Base-by-base conservation (phyloP, 2,329 filamentous ascomycete genomes). In the Colletotrichum cordylinicola region DNA sequence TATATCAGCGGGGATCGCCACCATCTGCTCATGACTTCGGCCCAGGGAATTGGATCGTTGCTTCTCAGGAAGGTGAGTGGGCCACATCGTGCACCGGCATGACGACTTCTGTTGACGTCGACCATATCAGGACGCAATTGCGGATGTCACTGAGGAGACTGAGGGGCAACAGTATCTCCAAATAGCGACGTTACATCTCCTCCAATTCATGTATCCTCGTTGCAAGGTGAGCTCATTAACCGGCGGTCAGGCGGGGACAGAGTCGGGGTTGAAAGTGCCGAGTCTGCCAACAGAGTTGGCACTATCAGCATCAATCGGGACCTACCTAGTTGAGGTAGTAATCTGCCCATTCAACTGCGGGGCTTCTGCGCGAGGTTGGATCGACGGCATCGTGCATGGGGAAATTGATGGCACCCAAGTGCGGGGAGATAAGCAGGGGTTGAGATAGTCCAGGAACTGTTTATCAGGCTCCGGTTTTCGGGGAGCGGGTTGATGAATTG, bases 401-500 rank as follows among this genome's bases (percentile, higher is more conserved):
- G 10, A 15, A 55, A 67, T 55, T 24, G 62, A 37, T 35, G 31
- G 52, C n/a, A 13, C 52, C 24, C 35, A 58, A 12, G 18, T 66
- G 37, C 67, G 24, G 61, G 72, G 73, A 75, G 73, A 75, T 75
- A 75, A 73, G 73, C 73, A 67, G 71, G 73, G 73, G 70, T 75
- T 3, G 29, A 24, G 56, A 72, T 58, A 56, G 27, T 39, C 18
- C 68, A 55, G n/a, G 39, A 8, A n/a, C 61, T 33, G 12, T 56
- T 21, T 24, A 15, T 33, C 15, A 10, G 2, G 37, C 69, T 62
- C 72, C 70, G 8, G 60, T 70, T n/a, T 67, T 67, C 61, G 72
- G 55, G 69, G 10, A 60, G 15, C 58, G 2, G 8, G 12, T 71
- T 10, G 15, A 33, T 24, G 27, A 13, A 21, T 52, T 13, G 2